Conservation (phyloP, 2,329 filamentous ascomycete genomes). For the Macrophomina pseudophaseolina region DNA sequence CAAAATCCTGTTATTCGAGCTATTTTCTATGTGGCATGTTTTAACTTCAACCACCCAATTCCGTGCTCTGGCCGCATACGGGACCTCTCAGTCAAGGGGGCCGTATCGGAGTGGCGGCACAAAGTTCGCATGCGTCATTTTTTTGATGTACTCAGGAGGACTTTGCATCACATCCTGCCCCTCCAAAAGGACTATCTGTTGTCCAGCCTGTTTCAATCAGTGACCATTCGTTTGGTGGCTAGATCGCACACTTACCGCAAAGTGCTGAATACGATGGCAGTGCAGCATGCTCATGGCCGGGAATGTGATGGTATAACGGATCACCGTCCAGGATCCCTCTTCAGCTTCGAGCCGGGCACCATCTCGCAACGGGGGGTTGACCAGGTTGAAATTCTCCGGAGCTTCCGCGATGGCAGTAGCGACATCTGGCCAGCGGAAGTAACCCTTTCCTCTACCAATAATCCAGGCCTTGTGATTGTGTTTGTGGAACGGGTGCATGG, state of each 20-base stretch:
- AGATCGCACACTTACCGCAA: constrained; percentile 8
- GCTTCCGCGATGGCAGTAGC: constrained; percentile 54
- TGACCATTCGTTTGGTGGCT: background rate
- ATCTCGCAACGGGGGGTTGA: constrained; percentile 61
- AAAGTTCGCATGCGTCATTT: constrained; percentile 31
- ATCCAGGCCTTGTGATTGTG: constrained; percentile 66
- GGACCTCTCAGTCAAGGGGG: constrained; percentile 28
- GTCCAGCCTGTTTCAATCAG: constrained; percentile 13
- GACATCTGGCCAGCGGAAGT: constrained; percentile 59
- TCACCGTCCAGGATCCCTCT: constrained; percentile 29
- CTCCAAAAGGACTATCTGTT: constrained; percentile 31
- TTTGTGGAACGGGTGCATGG: constrained; percentile 67
- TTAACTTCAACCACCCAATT: too few species aligned
- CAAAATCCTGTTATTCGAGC: too few species aligned
- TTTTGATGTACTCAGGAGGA: constrained; percentile 30
- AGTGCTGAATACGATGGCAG: constrained; percentile 28
- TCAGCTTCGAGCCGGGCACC: constrained; percentile 32
- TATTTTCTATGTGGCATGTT: too few species aligned
- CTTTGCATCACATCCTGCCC: constrained; percentile 30
- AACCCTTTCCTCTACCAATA: constrained; percentile 56
- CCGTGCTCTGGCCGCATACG: too few species aligned
- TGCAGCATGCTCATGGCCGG: constrained; percentile 32
- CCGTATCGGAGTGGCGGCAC: constrained; percentile 30
- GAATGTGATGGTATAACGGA: constrained; percentile 30
- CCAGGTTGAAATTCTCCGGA: constrained; percentile 62